phyloP scores from a whole-genome alignment of 106 monocot genomes.

The Phalaenopsis aphrodite region DNA sequence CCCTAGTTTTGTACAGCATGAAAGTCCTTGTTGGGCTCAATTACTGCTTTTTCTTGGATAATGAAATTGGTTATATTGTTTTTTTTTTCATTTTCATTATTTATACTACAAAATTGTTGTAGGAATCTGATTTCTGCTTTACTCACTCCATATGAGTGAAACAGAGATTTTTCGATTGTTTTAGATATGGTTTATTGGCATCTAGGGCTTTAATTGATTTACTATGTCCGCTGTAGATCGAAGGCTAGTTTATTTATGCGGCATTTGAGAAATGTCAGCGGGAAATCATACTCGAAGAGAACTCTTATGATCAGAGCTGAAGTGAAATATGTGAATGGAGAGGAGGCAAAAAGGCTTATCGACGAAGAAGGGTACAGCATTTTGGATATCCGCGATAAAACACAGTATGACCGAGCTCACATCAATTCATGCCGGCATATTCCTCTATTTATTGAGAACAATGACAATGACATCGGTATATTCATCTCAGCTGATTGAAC shows the following conservation, averaged over 20 bases:
- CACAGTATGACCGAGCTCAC: slow-evolving; percentile 67
- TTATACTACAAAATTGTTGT: too few species aligned
- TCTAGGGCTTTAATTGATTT: not conserved
- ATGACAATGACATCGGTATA: slow-evolving; percentile 76
- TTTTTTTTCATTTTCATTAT: too few species aligned
- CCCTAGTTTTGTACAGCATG: not conserved
- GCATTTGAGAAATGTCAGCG: not conserved
- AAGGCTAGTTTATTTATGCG: not conserved
- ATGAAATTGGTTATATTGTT: not conserved
- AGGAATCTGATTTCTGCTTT: too few species aligned
- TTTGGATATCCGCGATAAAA: slow-evolving; percentile 72
- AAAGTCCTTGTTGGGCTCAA: not conserved
- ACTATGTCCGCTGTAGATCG: not conserved
- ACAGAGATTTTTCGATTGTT: too few species aligned
- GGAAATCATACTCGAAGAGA: slow-evolving; percentile 19
- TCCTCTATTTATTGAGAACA: slow-evolving; percentile 79
- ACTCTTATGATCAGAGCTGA: slow-evolving; percentile 36
- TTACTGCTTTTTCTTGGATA: too few species aligned
- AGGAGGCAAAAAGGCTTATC: slow-evolving; percentile 82
- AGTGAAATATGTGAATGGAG: slow-evolving; percentile 64
- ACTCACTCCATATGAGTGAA: too few species aligned
- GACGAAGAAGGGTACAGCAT: slow-evolving; percentile 65
- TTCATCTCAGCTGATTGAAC: not conserved
- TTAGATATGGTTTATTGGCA: too few species aligned
- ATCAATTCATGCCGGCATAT: slow-evolving; percentile 59